Conservation (phyloP, 192 early-diverging fungal genomes). For the Backusella tuberculispora region DNA sequence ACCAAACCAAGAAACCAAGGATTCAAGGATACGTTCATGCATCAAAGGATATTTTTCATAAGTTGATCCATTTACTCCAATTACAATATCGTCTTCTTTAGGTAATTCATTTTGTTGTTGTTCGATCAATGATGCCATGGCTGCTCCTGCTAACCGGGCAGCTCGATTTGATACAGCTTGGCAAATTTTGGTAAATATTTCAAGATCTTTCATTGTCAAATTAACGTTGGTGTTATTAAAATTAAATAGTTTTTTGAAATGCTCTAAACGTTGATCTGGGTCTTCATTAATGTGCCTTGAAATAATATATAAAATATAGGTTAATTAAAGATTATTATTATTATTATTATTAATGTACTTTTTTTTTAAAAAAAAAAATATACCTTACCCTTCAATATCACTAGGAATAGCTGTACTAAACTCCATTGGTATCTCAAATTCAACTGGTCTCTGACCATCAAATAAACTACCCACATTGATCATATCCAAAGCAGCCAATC, state of each 20-base stretch:
- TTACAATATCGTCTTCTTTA: conserved; percentile 55
- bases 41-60: conserved; percentile 91
- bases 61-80: conserved; percentile 90
- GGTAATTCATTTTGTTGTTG: conserved; percentile 29
- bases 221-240: conserved; percentile 39
- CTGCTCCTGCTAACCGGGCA: conserved; percentile 77
- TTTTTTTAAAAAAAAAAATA: conserved; percentile 10
- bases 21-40: conserved; percentile 73
- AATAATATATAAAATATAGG: conserved; percentile 44
- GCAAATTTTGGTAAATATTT: conserved; percentile 68
- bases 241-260: not conserved
- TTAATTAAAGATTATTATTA: conserved; percentile 24
- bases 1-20: conserved; percentile 75
- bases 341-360: conserved; percentile 31
- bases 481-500: conserved; percentile 79
- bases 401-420: conserved; percentile 53
- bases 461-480: conserved; percentile 77
- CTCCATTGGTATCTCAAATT: conserved; percentile 58
- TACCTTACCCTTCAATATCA: conserved; percentile 50
- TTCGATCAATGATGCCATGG: conserved; percentile 58
- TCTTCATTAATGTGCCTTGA: conserved; percentile 53
- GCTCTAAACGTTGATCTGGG: conserved; percentile 46
- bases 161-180: conserved; percentile 81
- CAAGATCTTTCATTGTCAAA: conserved; percentile 64
- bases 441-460: conserved; percentile 57